Evolutionary conservation across 805 yeast genomes (phyloP), one percentile per base, ranked within the genome.

Genomic region (Candida qinlingensis): DNA sequence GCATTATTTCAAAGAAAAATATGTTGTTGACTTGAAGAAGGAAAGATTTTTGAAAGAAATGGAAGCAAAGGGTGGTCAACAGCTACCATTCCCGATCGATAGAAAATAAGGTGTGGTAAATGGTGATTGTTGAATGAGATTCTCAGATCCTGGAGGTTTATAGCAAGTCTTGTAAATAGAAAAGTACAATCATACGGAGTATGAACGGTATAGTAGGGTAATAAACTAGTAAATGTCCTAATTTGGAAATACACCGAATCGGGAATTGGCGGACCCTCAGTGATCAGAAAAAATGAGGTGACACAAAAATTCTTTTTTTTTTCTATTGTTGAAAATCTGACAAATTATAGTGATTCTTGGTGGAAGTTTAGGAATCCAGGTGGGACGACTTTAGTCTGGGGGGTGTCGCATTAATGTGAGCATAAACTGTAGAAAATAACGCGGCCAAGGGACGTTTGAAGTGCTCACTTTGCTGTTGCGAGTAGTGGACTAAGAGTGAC

Each of bases 1-100:
- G 52, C 75, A 84, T 51, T 90, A 91, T 65, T 91, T 92, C 73
- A 92, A 90, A 63, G 92, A 89, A 66, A 91, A 90, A 66, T 79
- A 97, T 57, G 85, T 82, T 37, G 83, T 81, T 50, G 96, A 89
- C 57, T 69, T 80, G 53, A 79, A 80, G 58, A 82, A 85, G 65
- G 85, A 80, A 54, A 73, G 76, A 55, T 83, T 86, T 65, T 66
- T 88, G 59, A 76, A 75, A 47, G 82, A 85, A 62, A 80, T 88
- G 57, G 88, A 85, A 60, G 81, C 77, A 19, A 81, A 82, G 54
- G 88, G 89, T 28, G 86, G 58, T 4, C 46, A 60, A 30, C 46
- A 57, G 40, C 35, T 61, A 29, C 64, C 65, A 1, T 57, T 58
- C 48, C 63, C 65, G 27, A 48, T 61, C 6, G 47, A 51, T 9